Evolutionary conservation across 2,329 filamentous ascomycete species (phyloP).

Genomic region (Aureobasidium sp.): DNA sequence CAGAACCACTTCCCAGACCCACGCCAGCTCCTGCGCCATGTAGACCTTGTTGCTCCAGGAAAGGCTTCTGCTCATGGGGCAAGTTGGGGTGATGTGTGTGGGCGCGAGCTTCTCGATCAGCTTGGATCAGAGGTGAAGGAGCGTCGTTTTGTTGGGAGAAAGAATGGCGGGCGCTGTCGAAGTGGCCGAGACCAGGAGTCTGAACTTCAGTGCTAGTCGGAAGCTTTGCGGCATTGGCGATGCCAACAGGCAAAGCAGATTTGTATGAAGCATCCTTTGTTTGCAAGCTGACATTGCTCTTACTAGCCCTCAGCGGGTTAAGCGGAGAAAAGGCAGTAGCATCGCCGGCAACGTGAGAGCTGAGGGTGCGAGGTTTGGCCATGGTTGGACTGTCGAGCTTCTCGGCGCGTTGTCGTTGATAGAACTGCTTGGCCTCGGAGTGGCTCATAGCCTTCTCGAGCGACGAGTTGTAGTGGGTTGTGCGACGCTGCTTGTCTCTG

Average conservation of each 20-base stretch:
- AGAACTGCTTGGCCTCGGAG: constrained; percentile 91
- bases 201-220: constrained; percentile 23
- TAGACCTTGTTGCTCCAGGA: constrained; percentile 46
- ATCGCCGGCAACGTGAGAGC: constrained; percentile 31
- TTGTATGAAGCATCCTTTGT: constrained; percentile 18
- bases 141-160: constrained; percentile 36
- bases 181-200: constrained; percentile 22
- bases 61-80: constrained; percentile 48
- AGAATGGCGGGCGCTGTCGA: constrained; percentile 18
- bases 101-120: constrained; percentile 39
- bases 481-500: constrained; percentile 53
- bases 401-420: constrained; percentile 75
- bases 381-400: constrained; percentile 36
- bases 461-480: constrained; percentile 86
- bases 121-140: constrained; percentile 28
- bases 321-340: constrained; percentile 28
- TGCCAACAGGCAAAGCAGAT: constrained; percentile 27
- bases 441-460: constrained; percentile 93
- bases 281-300: constrained; percentile 22
- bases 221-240: constrained; percentile 25
- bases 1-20: constrained; percentile 51
- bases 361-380: constrained; percentile 36
- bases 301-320: constrained; percentile 36
- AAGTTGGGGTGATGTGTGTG: constrained; percentile 43
- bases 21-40: constrained; percentile 51